These are phyloP conservation scores for Backusella morwellensis DNA, from an alignment of 192 early-diverging fungal genomes.

Conservation along the genomic window DNA sequence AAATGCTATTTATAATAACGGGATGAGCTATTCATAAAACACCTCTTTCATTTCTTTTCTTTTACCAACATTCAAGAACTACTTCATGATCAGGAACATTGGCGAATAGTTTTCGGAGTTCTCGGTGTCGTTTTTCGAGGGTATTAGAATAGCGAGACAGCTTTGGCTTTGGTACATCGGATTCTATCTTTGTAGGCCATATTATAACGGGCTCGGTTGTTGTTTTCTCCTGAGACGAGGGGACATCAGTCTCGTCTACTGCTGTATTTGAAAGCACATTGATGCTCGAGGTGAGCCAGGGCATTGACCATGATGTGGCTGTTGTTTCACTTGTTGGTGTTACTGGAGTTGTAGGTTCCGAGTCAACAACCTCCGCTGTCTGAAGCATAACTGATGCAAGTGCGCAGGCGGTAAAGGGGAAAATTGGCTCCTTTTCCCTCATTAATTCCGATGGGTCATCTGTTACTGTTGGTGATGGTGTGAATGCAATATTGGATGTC, in stretches of 20 bases:
- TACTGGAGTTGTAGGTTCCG: not conserved
- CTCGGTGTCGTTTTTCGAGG: not conserved
- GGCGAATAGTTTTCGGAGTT: conserved; percentile 28
- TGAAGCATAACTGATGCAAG: conserved; percentile 22
- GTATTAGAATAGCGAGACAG: conserved; percentile 11
- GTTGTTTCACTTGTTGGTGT: not conserved
- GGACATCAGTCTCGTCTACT: not conserved
- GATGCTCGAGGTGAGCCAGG: conserved; percentile 30
- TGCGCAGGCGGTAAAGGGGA: conserved; percentile 12
- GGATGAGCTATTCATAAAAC: not conserved
- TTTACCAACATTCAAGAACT: conserved; percentile 30
- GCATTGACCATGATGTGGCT: conserved; percentile 26
- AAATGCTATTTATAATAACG: conserved; percentile 12
- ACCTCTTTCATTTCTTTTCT: not conserved
- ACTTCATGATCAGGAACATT: conserved; percentile 22
- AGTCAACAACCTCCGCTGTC: not conserved
- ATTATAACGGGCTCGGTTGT: conserved; percentile 8
- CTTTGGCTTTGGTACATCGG: conserved; percentile 10
- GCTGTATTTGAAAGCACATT: conserved; percentile 21
- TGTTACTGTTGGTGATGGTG: not conserved
- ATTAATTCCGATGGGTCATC: not conserved
- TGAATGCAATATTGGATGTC: not conserved
- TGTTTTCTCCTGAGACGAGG: not conserved
- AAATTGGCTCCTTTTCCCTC: not conserved
- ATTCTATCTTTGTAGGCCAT: conserved; percentile 31